Evolutionary conservation across 169 alveolate species (phyloP), one percentile per base, ranked within the genome.

Genomic region (Eimeria mitis): DNA sequence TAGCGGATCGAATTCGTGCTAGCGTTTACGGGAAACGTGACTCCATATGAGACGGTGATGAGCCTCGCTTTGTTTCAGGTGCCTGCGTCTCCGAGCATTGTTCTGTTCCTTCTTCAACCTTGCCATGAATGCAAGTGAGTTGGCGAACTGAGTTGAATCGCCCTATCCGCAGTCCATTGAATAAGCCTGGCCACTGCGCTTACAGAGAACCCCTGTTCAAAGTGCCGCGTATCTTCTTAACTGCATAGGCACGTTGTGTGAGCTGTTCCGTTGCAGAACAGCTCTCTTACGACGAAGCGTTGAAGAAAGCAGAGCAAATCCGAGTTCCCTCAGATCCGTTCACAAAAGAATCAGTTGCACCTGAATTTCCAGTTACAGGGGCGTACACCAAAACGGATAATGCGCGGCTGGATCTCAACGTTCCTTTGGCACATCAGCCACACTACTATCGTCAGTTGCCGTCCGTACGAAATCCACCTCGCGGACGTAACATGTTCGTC

Each of bases 381-480:
- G 11, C 71, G 42, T 61, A 59, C 92, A 2, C 68, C 25, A 8
- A 47, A 25, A 11, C 65, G 14, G 92, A 87, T 61, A 37, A 61
- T 61, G 92, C n/a, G 25, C 81, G 92, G 6, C 25, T 92, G 68
- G 88, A 81, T 54, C 83, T 59, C 37, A 70, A 84, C 52, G 94
- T 65, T n/a, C 96, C 96, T 4, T 40, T 92, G 63, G 96, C 96
- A 4, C 73, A 79, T 34, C 96, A 92, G 94, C 96, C 96, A 79
- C 52, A 92, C 89, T 92, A 92, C 89, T 92, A 92, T 49, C 81
- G 96, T 14, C 94, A 92, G 79, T 56, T 92, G 76, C 96, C 96
- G 42, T 92, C 96, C 56, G 96, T 83, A 44, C 94, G 89, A 70
- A 87, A 87, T 19, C 92, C 78, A 34, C 63, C 71, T 40, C 37